Evolutionary conservation across 371 early-diverging fungal species (phyloP).

Genomic region (Mucor racemosus): DNA sequence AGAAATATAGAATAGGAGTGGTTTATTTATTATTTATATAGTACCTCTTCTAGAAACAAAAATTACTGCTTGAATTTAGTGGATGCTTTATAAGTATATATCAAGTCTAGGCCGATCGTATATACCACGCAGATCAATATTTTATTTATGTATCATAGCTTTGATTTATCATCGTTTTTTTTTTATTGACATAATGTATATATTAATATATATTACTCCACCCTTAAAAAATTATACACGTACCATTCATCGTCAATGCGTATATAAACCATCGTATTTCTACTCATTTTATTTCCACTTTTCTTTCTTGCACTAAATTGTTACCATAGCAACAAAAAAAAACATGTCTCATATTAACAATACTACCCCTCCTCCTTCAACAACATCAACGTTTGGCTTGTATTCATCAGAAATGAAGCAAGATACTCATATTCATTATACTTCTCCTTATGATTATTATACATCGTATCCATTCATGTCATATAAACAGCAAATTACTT

Average conservation of each 20-base stretch:
- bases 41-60: neutral
- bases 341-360: neutral
- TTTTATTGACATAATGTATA: slow-evolving; percentile 7
- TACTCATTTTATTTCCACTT: neutral
- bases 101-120: slow-evolving; percentile 13
- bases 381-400: neutral
- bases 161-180: slow-evolving; percentile 1
- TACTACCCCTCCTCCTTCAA: neutral
- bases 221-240: neutral
- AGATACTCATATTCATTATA: neutral
- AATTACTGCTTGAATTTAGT: slow-evolving; percentile 14
- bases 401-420: neutral
- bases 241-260: neutral
- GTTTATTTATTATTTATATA: neutral
- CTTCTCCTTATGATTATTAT: neutral
- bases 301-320: neutral
- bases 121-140: slow-evolving; percentile 10
- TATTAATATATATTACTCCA: neutral
- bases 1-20: slow-evolving; percentile 10
- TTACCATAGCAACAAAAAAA: neutral
- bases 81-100: neutral
- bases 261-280: neutral
- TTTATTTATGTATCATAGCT: slow-evolving; percentile 7
- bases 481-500: neutral
- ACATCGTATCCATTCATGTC: neutral